Conservation (phyloP, 2,329 filamentous ascomycete species). For the Cryphonectria radicalis region DNA sequence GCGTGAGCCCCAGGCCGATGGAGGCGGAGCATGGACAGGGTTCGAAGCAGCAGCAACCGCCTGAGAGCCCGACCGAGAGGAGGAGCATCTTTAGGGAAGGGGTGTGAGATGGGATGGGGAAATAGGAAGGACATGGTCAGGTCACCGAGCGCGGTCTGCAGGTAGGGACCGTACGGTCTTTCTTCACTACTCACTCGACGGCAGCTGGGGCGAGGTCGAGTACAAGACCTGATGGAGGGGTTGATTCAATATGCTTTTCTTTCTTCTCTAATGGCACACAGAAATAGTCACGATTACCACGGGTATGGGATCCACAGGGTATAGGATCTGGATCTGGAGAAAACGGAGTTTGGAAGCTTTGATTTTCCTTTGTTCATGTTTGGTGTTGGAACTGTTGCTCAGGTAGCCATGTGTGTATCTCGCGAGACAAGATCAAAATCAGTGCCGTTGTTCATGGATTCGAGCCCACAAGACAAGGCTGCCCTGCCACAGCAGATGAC, state of each 20-base stretch:
- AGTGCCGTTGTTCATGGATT: neutral
- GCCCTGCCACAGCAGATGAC: too few species aligned
- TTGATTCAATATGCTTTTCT: neutral
- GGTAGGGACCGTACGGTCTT: neutral
- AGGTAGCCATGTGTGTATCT: neutral
- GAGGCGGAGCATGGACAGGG: conserved; percentile 46
- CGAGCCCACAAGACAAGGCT: neutral
- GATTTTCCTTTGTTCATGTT: neutral
- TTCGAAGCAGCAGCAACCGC: conserved; percentile 37
- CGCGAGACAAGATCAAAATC: neutral
- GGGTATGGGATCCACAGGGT: conserved; percentile 10
- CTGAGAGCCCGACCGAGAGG: conserved; percentile 67
- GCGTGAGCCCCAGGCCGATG: conserved; percentile 78
- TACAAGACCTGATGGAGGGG: neutral
- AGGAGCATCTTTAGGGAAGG: conserved; percentile 73
- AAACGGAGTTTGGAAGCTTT: conserved; percentile 1
- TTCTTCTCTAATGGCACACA: neutral
- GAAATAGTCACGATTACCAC: conserved; percentile 12
- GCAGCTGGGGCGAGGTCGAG: neutral
- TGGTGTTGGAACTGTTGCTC: neutral
- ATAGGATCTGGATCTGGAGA: neutral
- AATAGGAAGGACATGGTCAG: neutral
- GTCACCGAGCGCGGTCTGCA: neutral
- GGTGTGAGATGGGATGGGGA: conserved; percentile 49
- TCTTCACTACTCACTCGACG: neutral